Percentiles rank a stretch among this genome's conserved stretches.
phyloP scores from a whole-genome alignment of 768 basidiomycete species.

The Tricholoma hemisulphureum region DNA sequence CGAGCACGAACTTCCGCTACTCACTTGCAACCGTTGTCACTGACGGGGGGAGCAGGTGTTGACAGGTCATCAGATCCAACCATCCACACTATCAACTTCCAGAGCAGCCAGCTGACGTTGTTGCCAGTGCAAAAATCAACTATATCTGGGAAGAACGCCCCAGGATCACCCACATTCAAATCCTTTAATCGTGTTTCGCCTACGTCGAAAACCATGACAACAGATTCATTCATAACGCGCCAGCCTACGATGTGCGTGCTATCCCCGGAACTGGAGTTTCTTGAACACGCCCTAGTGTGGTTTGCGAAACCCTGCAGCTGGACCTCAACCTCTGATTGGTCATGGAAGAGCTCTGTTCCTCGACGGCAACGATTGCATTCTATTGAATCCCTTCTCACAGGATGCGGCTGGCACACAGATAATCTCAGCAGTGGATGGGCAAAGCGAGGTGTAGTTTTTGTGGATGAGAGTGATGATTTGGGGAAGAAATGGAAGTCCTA shows the following conservation, averaged over 20 bases:
- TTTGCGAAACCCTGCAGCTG: constrained; percentile 21
- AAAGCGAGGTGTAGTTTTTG: constrained; percentile 37
- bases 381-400: constrained; percentile 44
- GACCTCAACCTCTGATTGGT: constrained; percentile 18
- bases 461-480: constrained; percentile 27
- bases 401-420: constrained; percentile 42
- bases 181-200: neutral
- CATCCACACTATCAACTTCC: neutral
- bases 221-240: neutral
- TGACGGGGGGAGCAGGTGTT: neutral
- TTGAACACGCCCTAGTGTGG: constrained; percentile 28
- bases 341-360: constrained; percentile 33
- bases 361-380: constrained; percentile 36
- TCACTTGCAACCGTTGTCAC: neutral
- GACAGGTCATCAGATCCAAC: neutral
- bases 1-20: neutral
- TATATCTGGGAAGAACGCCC: neutral
- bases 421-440: constrained; percentile 10
- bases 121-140: neutral
- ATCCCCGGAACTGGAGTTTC: neutral
- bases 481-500: constrained; percentile 11
- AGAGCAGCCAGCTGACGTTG: neutral
- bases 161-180: neutral
- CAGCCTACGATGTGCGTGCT: neutral
- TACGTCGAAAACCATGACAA: neutral